Conservation (phyloP, 495 filamentous ascomycete species). For the Talaromyces stipitatus region DNA sequence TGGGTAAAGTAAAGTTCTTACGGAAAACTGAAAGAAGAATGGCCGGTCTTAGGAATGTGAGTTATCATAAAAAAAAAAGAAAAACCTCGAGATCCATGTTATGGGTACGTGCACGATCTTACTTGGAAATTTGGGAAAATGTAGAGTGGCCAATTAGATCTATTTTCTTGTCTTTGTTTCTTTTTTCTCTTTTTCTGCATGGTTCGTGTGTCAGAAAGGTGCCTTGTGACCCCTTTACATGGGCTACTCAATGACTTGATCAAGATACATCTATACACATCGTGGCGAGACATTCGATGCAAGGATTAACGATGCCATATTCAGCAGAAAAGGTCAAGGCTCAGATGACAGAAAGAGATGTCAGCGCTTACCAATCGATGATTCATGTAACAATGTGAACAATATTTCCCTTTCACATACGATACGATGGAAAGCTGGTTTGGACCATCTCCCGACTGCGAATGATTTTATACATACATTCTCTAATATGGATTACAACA, state of each 20-base stretch:
- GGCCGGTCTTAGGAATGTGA: background rate
- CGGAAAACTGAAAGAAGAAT: background rate
- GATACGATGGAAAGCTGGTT: no score
- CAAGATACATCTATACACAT: background rate
- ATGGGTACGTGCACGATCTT: background rate
- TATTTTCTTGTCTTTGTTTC: background rate
- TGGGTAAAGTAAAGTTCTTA: background rate
- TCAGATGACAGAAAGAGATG: no score
- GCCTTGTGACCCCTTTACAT: background rate
- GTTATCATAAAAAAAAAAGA: background rate
- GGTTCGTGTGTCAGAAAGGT: background rate
- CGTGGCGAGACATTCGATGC: background rate
- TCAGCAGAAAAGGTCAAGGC: background rate
- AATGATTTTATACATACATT: background rate
- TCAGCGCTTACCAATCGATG: no score
- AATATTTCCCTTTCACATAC: background rate
- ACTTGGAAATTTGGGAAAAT: background rate
- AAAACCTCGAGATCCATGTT: background rate
- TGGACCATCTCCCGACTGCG: background rate
- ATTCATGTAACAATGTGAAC: background rate
- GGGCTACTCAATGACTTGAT: background rate
- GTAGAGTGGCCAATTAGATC: background rate
- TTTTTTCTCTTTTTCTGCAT: background rate
- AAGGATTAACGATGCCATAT: background rate
- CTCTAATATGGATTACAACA: background rate